These are phyloP conservation scores for Boletus rubescentipes DNA, from an alignment of 768 basidiomycete species.

Conservation along the genomic window DNA sequence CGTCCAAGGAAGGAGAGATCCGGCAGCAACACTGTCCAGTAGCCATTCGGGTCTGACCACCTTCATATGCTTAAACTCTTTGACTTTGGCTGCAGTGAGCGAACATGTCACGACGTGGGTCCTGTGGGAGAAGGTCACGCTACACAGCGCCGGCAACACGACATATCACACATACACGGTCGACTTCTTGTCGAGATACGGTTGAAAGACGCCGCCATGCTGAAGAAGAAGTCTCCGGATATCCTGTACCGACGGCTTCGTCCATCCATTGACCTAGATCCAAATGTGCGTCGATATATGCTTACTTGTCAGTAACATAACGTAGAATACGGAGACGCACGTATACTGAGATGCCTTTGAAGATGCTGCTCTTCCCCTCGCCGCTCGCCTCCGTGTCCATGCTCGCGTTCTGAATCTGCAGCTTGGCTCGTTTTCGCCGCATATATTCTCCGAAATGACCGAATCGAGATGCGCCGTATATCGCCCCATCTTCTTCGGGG, in stretches of 20 bases:
- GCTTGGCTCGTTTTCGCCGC: slow-evolving; percentile 84
- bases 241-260: slow-evolving; percentile 82
- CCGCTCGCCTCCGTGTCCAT: slow-evolving; percentile 27
- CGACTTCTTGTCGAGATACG: slow-evolving; percentile 80
- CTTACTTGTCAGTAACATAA: neutral
- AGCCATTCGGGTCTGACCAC: slow-evolving; percentile 91
- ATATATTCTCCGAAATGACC: slow-evolving; percentile 89
- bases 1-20: slow-evolving; percentile 75
- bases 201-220: slow-evolving; percentile 81
- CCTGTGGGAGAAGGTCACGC: slow-evolving; percentile 36
- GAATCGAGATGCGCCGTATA: slow-evolving; percentile 79
- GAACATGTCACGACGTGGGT: slow-evolving; percentile 93
- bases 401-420: slow-evolving; percentile 74
- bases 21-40: slow-evolving; percentile 68
- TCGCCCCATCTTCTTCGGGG: slow-evolving; percentile 39
- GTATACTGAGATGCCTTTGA: slow-evolving; percentile 76
- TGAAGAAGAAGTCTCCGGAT: slow-evolving; percentile 75
- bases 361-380: slow-evolving; percentile 48
- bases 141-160: neutral
- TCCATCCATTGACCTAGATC: slow-evolving; percentile 84
- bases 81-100: slow-evolving; percentile 85
- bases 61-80: slow-evolving; percentile 88
- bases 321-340: slow-evolving; percentile 46
- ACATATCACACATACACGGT: slow-evolving; percentile 50
- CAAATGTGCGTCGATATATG: neutral